Base-by-base conservation (phyloP, 1,139 yeast genomes). In the Sugiyamaella japonica region DNA sequence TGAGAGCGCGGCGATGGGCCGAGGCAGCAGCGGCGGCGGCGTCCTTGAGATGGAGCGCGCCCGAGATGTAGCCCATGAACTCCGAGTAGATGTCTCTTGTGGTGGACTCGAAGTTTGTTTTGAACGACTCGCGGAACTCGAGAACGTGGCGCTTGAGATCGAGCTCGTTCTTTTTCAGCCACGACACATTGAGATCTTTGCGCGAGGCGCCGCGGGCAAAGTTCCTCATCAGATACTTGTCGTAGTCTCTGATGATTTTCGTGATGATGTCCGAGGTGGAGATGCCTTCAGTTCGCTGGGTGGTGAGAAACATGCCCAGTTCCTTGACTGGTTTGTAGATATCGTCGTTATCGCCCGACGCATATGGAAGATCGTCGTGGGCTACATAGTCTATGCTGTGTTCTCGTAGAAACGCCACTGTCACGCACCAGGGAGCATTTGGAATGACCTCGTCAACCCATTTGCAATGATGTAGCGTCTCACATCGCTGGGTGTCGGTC, bases 371-470 rank as follows among this genome's bases (percentile, higher is more conserved):
- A 70, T 93, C 99, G 72, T 93, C 99, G 72, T 93, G 99, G 3
- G 99, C 99, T 56, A 93, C 97, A 67, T 89, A 93, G 70, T 93
- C 99, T 62, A 93, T 89, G 54, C 84, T 76, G 73, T 93, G 97
- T 65, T 86, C 73, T 53, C 76, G 76, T 60, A 93, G 73, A 66
- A 93, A 93, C 48, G 86, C 90, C 51, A 90, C 82, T 2, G 93
- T 87, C 31, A 93, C 93, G 65, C 87, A 82, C 99, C 99, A 93
- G 9, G 99, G 99, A 1, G 97, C 97, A 70, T 88, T 78, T 28
- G 93, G 90, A 52, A 93, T 79, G 20, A 93, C 98, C 69, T 93
- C 98, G 69, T 93, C 98, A 23, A 93, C 99, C 99, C 99, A 93
- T 66, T 78, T 83, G 71, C 99, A 93, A 72, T 93, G 99, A 58